Base-by-base conservation (phyloP, 2,329 filamentous ascomycete genomes). In the Amauroascus verrucosus region DNA sequence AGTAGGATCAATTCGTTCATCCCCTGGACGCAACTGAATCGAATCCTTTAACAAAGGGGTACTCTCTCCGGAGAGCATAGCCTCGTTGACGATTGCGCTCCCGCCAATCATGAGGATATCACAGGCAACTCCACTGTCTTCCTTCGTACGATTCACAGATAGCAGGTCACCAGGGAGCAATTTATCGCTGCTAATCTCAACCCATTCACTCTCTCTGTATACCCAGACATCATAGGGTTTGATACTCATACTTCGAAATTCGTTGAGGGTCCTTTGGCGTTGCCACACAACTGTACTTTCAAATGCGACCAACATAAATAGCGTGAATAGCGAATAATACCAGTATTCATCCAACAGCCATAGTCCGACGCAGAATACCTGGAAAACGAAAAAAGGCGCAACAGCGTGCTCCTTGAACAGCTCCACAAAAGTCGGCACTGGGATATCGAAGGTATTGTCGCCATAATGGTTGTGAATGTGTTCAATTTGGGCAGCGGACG, bases 291-390 rank as follows among this genome's bases (percentile, higher is more conserved):
- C 94, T 1, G 93, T 98, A 69, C 90, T 96, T 75, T 98, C 93
- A 63, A 98, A 98, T 55, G 82, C 84, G 61, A 98, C 88, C 53
- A 98, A 81, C 94, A 98, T 98, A 75, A 97, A 90, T 20, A 98
- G 83, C 0, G 94, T 98, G 72, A 98, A 98, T 18, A 98, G 81
- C 57, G 93, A 97, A 74, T 98, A 98, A 76, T 98, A 98, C 93
- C 94, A 98, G 74, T 97, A 98, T 72, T 98, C 94, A 66, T 98
- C 93, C 66, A 98, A 75, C 83, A 97, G 88, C 93, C 93, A 98
- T 57, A 98, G 75, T 14, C 93, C 94, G 55, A 98, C 93, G 63
- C 94, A 98, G 76, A 98, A 98, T 57, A 98, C 78, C 76, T 98
- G 93, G 74, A 98, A 98, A 58, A 98, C 90, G 72, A 98, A 98